Percentiles rank a stretch among this genome's conserved stretches.
These are phyloP conservation scores for Chamaenerion angustifolium DNA, from an alignment of 345 rosid species.

Conservation along the genomic window DNA sequence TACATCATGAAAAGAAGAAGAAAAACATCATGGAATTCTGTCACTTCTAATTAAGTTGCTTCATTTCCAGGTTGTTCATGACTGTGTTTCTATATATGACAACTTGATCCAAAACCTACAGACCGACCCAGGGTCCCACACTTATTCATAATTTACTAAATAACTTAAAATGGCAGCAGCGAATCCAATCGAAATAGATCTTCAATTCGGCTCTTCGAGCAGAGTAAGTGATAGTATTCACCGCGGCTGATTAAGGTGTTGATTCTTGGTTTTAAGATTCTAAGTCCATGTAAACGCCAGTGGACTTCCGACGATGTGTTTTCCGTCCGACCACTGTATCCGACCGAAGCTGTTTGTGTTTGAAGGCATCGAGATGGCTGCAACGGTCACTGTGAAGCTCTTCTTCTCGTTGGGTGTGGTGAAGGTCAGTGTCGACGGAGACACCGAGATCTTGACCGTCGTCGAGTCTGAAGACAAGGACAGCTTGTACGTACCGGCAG, in stretches of 20 bases:
- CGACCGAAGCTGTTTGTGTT: constrained; percentile 34
- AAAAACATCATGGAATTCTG: too few species aligned
- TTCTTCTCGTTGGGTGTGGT: constrained; percentile 47
- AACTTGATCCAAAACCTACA: background rate
- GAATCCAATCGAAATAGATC: too few species aligned
- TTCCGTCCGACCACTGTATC: constrained; percentile 72
- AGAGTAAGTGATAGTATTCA: too few species aligned
- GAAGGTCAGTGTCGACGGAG: constrained; percentile 48
- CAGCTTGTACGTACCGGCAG: constrained; percentile 44
- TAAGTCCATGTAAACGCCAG: constrained; percentile 66
- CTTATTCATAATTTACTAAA: background rate
- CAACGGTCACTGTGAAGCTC: constrained; percentile 53
- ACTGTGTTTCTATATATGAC: background rate
- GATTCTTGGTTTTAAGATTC: background rate
- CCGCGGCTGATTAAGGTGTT: too few species aligned
- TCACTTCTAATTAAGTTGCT: too few species aligned
- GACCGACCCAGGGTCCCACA: background rate
- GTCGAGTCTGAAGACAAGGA: constrained; percentile 22
- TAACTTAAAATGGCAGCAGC: too few species aligned
- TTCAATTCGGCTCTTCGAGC: constrained; percentile 5
- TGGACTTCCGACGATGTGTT: constrained; percentile 63
- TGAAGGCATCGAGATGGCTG: constrained; percentile 27
- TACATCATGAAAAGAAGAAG: too few species aligned
- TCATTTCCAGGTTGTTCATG: background rate
- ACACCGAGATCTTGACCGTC: constrained; percentile 44